These are phyloP conservation scores for Pythium dissimile DNA, from an alignment of 352 stramenopile species.

Conservation along the genomic window DNA sequence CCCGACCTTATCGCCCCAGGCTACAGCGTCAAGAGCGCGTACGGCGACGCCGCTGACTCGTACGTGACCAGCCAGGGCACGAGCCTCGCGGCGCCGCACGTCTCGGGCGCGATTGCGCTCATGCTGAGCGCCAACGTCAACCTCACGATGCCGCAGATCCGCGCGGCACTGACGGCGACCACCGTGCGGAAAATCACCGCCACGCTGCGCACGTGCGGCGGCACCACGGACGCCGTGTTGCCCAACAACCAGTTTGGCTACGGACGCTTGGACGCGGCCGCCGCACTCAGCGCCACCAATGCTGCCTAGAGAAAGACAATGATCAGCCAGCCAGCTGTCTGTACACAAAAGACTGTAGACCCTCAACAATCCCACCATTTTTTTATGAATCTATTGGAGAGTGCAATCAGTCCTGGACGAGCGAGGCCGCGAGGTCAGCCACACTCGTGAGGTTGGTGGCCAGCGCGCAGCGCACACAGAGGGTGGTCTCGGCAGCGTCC, in stretches of 20 bases:
- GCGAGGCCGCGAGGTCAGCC: slow-evolving; percentile 36
- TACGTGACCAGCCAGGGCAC: slow-evolving; percentile 32
- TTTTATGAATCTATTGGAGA: too few relatives aligned
- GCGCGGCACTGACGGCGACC: slow-evolving; percentile 1
- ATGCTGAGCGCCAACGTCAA: slow-evolving; percentile 19
- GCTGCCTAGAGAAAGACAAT: too few relatives aligned
- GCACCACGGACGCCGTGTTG: slow-evolving; percentile 15
- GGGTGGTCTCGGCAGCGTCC: slow-evolving; percentile 41
- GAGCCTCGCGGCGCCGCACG: slow-evolving; percentile 27
- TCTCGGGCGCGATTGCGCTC: slow-evolving; percentile 26
- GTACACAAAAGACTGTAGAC: too few relatives aligned
- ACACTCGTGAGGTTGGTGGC: slow-evolving; percentile 49
- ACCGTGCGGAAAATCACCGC: slow-evolving; percentile 14
- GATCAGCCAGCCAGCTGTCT: too few relatives aligned
- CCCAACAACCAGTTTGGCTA: slow-evolving; percentile 37
- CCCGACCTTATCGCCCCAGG: slow-evolving; percentile 31
- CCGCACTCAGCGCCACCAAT: slow-evolving; percentile 1
- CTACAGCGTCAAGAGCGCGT: slow-evolving; percentile 21
- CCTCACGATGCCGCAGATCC: slow-evolving; percentile 10
- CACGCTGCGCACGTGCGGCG: slow-evolving; percentile 9
- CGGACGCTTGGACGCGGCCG: slow-evolving; percentile 20
- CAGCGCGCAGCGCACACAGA: slow-evolving; percentile 51
- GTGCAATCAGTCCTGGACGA: slow-evolving; percentile 38
- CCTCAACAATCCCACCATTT: too few relatives aligned
- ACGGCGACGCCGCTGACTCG: slow-evolving; percentile 5